A percentile compares a stretch with the other conserved stretches of the same genome.
phyloP scores from a whole-genome alignment of 345 rosid species.

The Brassica carinata region DNA sequence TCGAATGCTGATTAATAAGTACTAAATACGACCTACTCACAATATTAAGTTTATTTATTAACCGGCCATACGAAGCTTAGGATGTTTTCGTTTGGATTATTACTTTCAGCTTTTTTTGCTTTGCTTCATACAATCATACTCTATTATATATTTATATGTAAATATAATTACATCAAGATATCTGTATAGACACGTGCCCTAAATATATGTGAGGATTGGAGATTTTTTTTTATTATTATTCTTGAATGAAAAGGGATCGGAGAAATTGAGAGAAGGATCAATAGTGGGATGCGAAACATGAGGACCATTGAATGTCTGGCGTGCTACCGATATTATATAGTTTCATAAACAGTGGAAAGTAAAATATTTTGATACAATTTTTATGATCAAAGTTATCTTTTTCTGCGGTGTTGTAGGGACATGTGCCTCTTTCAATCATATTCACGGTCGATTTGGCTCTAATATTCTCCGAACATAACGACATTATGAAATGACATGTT shows the following conservation, averaged over 20 bases:
- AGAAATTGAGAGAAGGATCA: conserved; percentile 24
- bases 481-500: conserved; percentile 14
- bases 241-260: conserved; percentile 14
- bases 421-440: conserved; percentile 31
- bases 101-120: neutral
- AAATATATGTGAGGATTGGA: conserved; percentile 7
- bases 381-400: conserved; percentile 29
- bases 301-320: conserved; percentile 43
- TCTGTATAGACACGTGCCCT: conserved; percentile 15
- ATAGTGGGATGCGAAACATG: conserved; percentile 27
- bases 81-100: conserved; percentile 32
- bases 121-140: too few relatives aligned
- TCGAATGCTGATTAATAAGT: conserved; percentile 7
- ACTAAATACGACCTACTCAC: conserved; percentile 4
- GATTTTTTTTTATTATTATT: too few relatives aligned
- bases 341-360: conserved; percentile 16
- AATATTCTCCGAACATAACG: neutral
- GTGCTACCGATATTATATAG: conserved; percentile 32
- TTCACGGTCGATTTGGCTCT: conserved; percentile 24
- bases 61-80: conserved; percentile 17
- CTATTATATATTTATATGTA: too few relatives aligned
- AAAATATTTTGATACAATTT: conserved; percentile 9
- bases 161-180: too few relatives aligned
- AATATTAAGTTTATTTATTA: conserved; percentile 4
- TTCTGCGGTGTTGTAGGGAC: conserved; percentile 23